Percentiles rank a stretch among this genome's conserved stretches.
These are phyloP conservation scores for Climacium dendroides DNA, from an alignment of 225 moss, liverwort and hornwort species.

Conservation along the genomic window DNA sequence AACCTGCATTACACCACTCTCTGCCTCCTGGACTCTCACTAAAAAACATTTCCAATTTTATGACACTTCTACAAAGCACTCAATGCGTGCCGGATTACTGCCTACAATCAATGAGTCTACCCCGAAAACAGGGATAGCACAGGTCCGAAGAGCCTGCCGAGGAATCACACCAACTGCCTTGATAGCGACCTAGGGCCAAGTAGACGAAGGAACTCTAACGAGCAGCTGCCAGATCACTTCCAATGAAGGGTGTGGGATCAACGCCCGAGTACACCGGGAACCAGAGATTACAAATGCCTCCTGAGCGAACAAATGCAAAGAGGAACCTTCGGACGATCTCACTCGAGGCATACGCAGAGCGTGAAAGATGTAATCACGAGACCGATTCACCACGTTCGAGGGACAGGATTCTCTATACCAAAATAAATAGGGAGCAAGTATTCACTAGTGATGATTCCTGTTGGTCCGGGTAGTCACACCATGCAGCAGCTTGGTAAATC, in stretches of 20 bases:
- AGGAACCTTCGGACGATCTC: not conserved
- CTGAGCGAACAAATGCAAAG: not conserved
- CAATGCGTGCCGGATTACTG: conserved; percentile 1
- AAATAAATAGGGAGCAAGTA: not conserved
- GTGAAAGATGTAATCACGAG: not conserved
- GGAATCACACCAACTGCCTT: conserved; percentile 4
- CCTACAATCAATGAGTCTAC: conserved; percentile 1
- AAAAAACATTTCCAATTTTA: not conserved
- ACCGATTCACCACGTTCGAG: not conserved
- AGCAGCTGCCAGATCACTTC: conserved; percentile 8
- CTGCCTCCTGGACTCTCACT: not conserved
- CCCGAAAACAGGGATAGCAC: not conserved
- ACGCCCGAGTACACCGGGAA: not conserved
- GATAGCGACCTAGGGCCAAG: conserved; percentile 1
- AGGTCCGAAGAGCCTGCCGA: not conserved
- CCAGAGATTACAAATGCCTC: not conserved
- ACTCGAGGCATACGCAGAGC: not conserved
- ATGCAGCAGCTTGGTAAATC: conserved; percentile 94
- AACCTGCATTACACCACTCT: not conserved
- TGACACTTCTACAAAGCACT: conserved; percentile 13
- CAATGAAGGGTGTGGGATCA: conserved; percentile 8
- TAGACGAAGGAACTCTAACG: not conserved
- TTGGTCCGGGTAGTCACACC: conserved; percentile 70
- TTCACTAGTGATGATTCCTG: conserved; percentile 33
- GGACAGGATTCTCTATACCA: not conserved